Evolutionary conservation across 352 stramenopile genomes (phyloP), one percentile per base, ranked within the genome.

Genomic region (Pythium dissotocum): DNA sequence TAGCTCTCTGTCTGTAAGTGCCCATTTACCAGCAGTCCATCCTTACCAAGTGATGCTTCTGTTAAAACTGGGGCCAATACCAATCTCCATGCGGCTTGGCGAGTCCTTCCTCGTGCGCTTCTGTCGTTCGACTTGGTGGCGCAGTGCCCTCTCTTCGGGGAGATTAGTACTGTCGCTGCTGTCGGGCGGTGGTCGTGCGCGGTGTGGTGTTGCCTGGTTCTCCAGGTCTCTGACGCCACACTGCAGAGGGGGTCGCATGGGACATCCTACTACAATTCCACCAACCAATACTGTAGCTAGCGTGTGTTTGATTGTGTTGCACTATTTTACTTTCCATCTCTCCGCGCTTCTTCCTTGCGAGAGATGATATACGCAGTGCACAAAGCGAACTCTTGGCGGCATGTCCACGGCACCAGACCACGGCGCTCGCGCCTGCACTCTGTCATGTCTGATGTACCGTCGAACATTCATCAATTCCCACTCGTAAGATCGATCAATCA

Each of bases 311-410:
- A 12, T 0, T 46, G 28, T 60, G 6, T 42, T 78, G 76, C 78
- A 84, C 81, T 83, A 72, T 87, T 89, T 83, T 72, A 84, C 80
- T 90, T 92, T 92, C 80, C 75, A 89, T 77, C 78, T 63, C 71
- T 65, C 55, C 74, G 71, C 79, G 49, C 63, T 65, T 52, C 46
- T 69, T 74, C 73, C 61, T 69, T 88, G 76, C 65, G 69, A 73
- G 67, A 75, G 65, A 76, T 89, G 82, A 88, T 92, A 92, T 92
- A 92, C 82, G 84, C 82, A 86, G 82, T 92, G 84, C 82, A 87
- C 63, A 92, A 59, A 92, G 64, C 70, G 68, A 79, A 33, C 18
- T 28, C 26, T 59, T 28, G 36, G 52, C n/a, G 57, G 67, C 49
- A 18, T 49, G 53, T 55, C 60, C 52, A 44, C 42, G 53, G 5